A percentile compares a stretch with the other conserved stretches of the same genome.
These are phyloP conservation scores for Neofusicoccum cordaticola DNA, from an alignment of 2,329 filamentous ascomycete species.

Conservation along the genomic window DNA sequence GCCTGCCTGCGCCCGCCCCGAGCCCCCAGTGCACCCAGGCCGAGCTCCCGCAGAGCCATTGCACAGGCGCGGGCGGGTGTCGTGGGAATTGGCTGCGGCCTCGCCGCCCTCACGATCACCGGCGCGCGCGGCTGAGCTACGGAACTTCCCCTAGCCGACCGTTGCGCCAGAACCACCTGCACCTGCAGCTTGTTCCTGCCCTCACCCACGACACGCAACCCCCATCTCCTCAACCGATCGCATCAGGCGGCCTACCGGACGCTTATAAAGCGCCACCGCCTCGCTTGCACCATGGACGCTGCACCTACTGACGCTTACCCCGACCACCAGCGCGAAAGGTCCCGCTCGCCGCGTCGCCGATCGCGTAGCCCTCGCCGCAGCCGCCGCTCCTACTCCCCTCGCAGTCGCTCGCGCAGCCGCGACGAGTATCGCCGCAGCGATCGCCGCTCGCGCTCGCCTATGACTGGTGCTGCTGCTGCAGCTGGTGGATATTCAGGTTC, in stretches of 20 bases:
- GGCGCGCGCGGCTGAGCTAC: slow-evolving; percentile 16
- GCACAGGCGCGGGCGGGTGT: not conserved
- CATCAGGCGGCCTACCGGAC: slow-evolving; percentile 10
- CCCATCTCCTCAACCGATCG: slow-evolving; percentile 9
- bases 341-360: slow-evolving; percentile 69
- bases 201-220: slow-evolving; percentile 13
- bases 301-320: slow-evolving; percentile 16
- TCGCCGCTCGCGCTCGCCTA: slow-evolving; percentile 73
- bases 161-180: slow-evolving; percentile 16
- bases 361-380: slow-evolving; percentile 46
- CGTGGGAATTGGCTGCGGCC: slow-evolving; percentile 3
- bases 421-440: slow-evolving; percentile 46
- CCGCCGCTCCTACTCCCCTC: slow-evolving; percentile 63
- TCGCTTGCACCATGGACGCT: slow-evolving; percentile 14
- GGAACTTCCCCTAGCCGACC: slow-evolving; percentile 18
- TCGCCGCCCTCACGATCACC: slow-evolving; percentile 10
- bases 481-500: slow-evolving; percentile 67
- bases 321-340: slow-evolving; percentile 70
- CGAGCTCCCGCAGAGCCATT: too few species aligned
- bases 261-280: slow-evolving; percentile 14
- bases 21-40: not conserved
- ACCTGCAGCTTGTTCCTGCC: slow-evolving; percentile 13
- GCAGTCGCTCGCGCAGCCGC: slow-evolving; percentile 76
- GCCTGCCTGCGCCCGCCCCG: not conserved
- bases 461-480: slow-evolving; percentile 68